Conservation (phyloP, 2,329 filamentous ascomycete genomes). For the Emergomyces africanus region DNA sequence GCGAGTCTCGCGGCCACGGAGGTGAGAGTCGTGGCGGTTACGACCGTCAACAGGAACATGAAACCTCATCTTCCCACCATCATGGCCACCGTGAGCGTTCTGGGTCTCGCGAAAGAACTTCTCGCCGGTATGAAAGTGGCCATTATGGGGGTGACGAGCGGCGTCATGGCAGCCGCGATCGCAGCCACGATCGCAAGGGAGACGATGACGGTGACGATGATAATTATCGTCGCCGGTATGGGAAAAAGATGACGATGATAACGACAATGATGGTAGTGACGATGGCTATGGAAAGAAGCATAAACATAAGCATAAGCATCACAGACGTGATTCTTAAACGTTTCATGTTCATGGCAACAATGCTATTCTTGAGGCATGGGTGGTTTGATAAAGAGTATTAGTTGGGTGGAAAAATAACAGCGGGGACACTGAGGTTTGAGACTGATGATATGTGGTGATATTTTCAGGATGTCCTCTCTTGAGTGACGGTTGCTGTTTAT, state of each 20-base stretch:
- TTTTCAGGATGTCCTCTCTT: not conserved
- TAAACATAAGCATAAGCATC: constrained; percentile 12
- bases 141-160: constrained; percentile 8
- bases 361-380: not conserved
- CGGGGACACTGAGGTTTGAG: not conserved
- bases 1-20: not conserved
- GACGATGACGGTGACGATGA: constrained; percentile 3
- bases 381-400: not conserved
- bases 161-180: constrained; percentile 14
- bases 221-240: constrained; percentile 2
- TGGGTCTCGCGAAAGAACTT: constrained; percentile 3
- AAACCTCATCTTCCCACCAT: constrained; percentile 11
- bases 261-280: constrained; percentile 10
- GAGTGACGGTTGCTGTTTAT: too few relatives aligned
- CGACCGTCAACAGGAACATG: not conserved
- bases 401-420: not conserved
- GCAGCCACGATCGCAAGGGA: constrained; percentile 8
- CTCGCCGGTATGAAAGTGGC: constrained; percentile 7
- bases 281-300: constrained; percentile 5
- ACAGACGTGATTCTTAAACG: constrained; percentile 11
- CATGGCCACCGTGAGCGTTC: constrained; percentile 4
- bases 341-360: not conserved
- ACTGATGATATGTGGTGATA: not conserved
- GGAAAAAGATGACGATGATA: constrained; percentile 12
- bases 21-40: constrained; percentile 6